Evolutionary conservation across 805 yeast species (phyloP), one percentile per base, ranked within the genome.

Genomic region (Candida khao-thaluensis): DNA sequence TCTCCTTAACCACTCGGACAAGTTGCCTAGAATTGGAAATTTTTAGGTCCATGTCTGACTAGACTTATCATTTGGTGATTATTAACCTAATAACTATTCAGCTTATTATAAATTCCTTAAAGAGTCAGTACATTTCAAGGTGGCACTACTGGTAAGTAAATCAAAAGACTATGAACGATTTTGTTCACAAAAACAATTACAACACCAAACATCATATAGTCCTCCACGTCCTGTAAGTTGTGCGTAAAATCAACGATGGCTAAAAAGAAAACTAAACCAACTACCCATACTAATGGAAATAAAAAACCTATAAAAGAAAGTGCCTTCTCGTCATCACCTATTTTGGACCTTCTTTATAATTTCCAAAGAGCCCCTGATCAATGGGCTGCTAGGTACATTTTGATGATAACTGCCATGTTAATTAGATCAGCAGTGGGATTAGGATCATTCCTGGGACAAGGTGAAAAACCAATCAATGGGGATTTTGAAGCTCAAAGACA

Each of bases 401-500:
- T 85, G 17, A 71, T 85, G 3, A 62, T 85, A 35, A 76, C 85
- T 44, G 87, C 95, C 1, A 59, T 90, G 4, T 77, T 91, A 8
- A 72, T 89, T 2, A 72, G 95, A 47, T 74, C 86, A 38, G 95
- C 95, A 1, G 82, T 91, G 16, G 96, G 96, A 0, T 67, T 90
- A 25, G 99, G 98, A 1, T 74, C 88, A 4, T 90, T 79, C 55
- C 87, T 95, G 16, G 99, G 99, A 0, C 57, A 60, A 44, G 63
- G 64, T 7, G 65, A 71, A 1, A 79, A 85, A 7, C 98, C 98
- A 4, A 77, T 87, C 77, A 80, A 69, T 66, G 99, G 99, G 5
- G 99, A 93, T 57, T 91, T 93, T 54, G 99, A 93, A 60, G 98
- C 98, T 0, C 99, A 93, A 60, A 76, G 99, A 49, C 99, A 91